Evolutionary conservation across 2,329 filamentous ascomycete genomes (phyloP).

Genomic region (Fusarium liriodendri): DNA sequence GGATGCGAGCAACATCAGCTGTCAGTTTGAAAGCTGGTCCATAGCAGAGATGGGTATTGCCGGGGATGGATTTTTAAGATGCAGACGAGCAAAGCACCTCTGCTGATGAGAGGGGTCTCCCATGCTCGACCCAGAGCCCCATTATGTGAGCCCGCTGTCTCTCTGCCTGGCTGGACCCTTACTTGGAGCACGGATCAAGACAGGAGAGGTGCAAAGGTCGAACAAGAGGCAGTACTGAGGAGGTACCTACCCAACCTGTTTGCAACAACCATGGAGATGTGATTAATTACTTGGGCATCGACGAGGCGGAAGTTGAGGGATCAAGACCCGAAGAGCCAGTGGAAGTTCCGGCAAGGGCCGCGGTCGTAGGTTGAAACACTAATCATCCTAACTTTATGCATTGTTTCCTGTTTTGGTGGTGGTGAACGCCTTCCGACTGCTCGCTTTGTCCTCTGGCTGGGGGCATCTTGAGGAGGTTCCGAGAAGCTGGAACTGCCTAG

Average conservation of each 20-base stretch:
- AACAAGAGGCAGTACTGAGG: slow-evolving; percentile 2
- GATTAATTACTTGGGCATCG: slow-evolving; percentile 5
- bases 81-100: not conserved
- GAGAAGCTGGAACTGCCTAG: not conserved
- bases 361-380: not conserved
- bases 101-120: slow-evolving; percentile 21
- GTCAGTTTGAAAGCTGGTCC: slow-evolving; percentile 15
- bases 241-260: not conserved
- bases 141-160: slow-evolving; percentile 2
- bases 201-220: not conserved
- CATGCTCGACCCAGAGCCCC: slow-evolving; percentile 21
- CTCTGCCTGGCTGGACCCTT: not conserved
- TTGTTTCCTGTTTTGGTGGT: not conserved
- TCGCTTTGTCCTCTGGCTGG: not conserved
- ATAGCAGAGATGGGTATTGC: slow-evolving; percentile 20
- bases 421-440: not conserved
- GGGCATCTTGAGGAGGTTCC: not conserved
- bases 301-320: not conserved
- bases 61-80: slow-evolving; percentile 1
- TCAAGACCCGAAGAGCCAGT: not conserved
- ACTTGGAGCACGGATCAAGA: slow-evolving; percentile 7
- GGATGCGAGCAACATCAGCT: slow-evolving; percentile 21
- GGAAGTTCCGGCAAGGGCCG: not conserved
- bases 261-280: not conserved
- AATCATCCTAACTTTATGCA: not conserved